Conservation (phyloP, 2,329 filamentous ascomycete species). For the Colletotrichum incanum region DNA sequence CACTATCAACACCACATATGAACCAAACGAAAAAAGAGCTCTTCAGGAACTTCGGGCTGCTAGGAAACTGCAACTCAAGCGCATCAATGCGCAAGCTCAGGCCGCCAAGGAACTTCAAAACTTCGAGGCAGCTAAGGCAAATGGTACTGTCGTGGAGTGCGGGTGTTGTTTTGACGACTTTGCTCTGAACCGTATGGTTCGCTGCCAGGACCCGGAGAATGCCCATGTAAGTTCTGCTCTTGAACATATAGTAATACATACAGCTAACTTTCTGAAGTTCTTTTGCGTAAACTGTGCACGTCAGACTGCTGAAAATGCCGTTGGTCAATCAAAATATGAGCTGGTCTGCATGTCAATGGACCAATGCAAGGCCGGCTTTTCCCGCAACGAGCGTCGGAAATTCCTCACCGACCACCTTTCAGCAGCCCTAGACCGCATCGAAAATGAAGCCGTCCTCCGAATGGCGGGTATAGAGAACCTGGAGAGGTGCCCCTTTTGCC, state of each 20-base stretch:
- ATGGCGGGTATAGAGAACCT: conserved; percentile 80
- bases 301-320: conserved; percentile 75
- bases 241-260: too few relatives aligned
- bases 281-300: conserved; percentile 81
- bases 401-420: conserved; percentile 73
- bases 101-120: conserved; percentile 59
- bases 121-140: conserved; percentile 56
- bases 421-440: conserved; percentile 77
- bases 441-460: conserved; percentile 79
- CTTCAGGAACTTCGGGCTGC: conserved; percentile 59
- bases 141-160: conserved; percentile 76
- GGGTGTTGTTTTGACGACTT: conserved; percentile 80
- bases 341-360: conserved; percentile 80
- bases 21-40: conserved; percentile 48
- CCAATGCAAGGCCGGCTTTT: conserved; percentile 76
- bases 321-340: conserved; percentile 79
- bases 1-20: conserved; percentile 35
- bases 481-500: conserved; percentile 85
- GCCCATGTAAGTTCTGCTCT: conserved; percentile 61
- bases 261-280: conserved; percentile 54
- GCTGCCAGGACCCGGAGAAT: conserved; percentile 70
- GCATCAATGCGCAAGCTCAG: conserved; percentile 46
- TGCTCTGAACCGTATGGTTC: conserved; percentile 77
- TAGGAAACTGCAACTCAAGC: conserved; percentile 47
- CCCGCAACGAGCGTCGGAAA: conserved; percentile 65